Base-by-base conservation (phyloP, 2,329 filamentous ascomycete genomes). In the Magnaporthiopsis rhizophila region DNA sequence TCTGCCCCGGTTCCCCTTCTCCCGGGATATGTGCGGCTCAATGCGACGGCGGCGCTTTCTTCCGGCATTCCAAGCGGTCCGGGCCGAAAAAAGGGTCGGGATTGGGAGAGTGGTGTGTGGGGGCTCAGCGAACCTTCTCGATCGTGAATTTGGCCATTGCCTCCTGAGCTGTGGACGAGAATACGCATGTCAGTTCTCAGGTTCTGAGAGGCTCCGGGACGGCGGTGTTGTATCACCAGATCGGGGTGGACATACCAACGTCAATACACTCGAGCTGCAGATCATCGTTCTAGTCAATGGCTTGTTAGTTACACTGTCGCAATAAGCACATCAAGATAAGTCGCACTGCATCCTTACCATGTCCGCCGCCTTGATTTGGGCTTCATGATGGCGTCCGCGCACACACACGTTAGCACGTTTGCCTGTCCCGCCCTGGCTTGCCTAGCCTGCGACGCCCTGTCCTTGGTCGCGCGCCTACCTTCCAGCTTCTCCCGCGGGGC, bases 211-310 rank as follows among this genome's bases (percentile, higher is more conserved):
- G 68, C 63, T 34, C 61, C 61, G 58, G 65, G 38, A 65, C 26
- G 61, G 15, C 11, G 12, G 64, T 24, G 34, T 3, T 18, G 59
- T 12, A 24, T 26, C 12, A 18, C 13, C 32, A 59, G 28, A 21
- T 59, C 24, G 26, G 15, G 69, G 45, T 38, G 66, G 34, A 82
- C 92, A 71, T 87, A 97, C 94, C 92, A 75, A 97, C 90, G 86
- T 97, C 92, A 73, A 99, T 91, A 60, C 89, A 91, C 79, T 98
- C 94, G 72, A 91, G 86, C 74, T 97, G 92, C 95, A 99, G 97
- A 72, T 97, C 93, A 66, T 98, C 94, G 72, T 89, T 94, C 95
- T 98, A 74, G n/a, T 24, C 28, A 15, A n/a, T 56, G n/a, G 58
- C 36, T 57, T 28, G 63, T 38, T 56, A 45, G 50, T 24, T 13